These are phyloP conservation scores for Dactylellina parvicollis DNA, from an alignment of 2,329 filamentous ascomycete species.

Conservation along the genomic window DNA sequence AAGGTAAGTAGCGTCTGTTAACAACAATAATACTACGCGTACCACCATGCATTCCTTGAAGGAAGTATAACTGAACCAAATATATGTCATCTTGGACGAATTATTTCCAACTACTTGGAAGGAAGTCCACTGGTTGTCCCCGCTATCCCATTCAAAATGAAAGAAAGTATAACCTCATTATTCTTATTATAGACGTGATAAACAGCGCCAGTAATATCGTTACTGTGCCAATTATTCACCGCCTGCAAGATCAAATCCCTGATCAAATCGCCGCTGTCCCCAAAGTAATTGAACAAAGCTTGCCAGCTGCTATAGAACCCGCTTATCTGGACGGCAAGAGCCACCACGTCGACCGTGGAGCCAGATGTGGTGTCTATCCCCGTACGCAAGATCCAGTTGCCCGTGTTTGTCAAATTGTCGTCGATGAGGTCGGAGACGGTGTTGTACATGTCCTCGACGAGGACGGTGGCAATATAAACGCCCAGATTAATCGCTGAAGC, in stretches of 20 bases:
- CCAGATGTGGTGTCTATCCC: background rate
- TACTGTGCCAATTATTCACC: background rate
- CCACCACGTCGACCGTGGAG: background rate
- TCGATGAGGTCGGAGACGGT: background rate
- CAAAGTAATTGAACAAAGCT: background rate
- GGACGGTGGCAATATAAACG: background rate
- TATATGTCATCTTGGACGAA: too few relatives aligned
- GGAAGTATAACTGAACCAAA: too few relatives aligned
- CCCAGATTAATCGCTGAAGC: background rate
- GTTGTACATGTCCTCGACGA: background rate
- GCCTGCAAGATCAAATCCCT: background rate
- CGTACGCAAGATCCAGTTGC: background rate
- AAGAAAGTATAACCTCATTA: background rate
- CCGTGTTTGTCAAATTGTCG: background rate
- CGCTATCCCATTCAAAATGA: background rate
- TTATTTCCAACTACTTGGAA: too few relatives aligned
- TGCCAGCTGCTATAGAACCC: background rate
- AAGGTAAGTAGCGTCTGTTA: too few relatives aligned
- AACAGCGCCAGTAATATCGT: background rate
- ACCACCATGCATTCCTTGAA: too few relatives aligned
- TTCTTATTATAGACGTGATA: background rate
- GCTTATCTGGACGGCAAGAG: background rate
- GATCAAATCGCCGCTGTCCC: background rate
- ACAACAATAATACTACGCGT: too few relatives aligned
- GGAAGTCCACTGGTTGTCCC: too few relatives aligned